phyloP scores from a whole-genome alignment of 768 basidiomycete genomes.

The Lentinula edodes region DNA sequence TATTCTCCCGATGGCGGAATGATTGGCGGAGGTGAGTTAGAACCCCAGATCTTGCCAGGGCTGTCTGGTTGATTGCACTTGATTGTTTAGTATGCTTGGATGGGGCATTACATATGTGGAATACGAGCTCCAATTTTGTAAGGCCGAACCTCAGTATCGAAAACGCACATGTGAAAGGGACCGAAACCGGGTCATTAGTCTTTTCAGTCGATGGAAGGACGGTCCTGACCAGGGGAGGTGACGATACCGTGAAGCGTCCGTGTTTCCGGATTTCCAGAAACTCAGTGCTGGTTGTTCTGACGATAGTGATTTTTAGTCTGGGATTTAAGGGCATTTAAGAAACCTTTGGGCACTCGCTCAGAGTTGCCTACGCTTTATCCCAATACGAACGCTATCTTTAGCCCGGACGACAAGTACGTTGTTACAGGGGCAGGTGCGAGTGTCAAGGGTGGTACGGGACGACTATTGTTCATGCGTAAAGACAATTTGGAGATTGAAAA shows the following conservation, averaged over 20 bases:
- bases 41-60: conserved; percentile 2
- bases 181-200: conserved; percentile 79
- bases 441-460: conserved; percentile 63
- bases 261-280: conserved; percentile 15
- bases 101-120: conserved; percentile 92
- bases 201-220: conserved; percentile 88
- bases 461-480: conserved; percentile 68
- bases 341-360: conserved; percentile 67
- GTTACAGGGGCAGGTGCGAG: conserved; percentile 77
- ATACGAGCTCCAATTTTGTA: conserved; percentile 87
- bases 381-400: conserved; percentile 90
- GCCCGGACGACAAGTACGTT: conserved; percentile 87
- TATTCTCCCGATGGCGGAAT: conserved; percentile 88
- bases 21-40: conserved; percentile 74
- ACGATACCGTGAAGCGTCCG: conserved; percentile 93
- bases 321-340: conserved; percentile 90
- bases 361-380: conserved; percentile 78
- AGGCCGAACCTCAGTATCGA: conserved; percentile 84
- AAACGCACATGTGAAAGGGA: conserved; percentile 80
- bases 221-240: conserved; percentile 85
- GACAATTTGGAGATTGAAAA: conserved; percentile 65
- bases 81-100: conserved; percentile 69
- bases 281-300: background rate
- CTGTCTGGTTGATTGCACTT: conserved; percentile 7
- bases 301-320: conserved; percentile 55